Conservation (phyloP, 306 rosid genomes). For the Ammopiptanthus mongolicus region DNA sequence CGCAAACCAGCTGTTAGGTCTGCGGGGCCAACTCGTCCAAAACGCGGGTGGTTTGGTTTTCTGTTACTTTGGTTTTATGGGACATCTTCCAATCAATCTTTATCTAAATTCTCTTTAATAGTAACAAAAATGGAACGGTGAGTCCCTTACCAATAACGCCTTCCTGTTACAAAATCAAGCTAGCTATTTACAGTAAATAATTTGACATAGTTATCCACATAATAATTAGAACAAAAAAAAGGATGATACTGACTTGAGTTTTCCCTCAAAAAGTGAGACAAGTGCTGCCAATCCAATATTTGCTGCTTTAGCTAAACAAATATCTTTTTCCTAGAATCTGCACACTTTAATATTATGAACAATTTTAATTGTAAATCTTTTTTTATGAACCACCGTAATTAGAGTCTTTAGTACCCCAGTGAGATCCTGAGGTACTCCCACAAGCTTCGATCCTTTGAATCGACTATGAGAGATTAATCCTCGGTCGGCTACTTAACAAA, state of each 20-base stretch:
- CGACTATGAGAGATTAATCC: no score
- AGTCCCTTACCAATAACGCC: not conserved
- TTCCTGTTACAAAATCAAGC: not conserved
- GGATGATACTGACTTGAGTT: not conserved
- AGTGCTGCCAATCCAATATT: not conserved
- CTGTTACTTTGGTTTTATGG: not conserved
- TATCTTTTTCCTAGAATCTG: not conserved
- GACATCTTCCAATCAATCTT: not conserved
- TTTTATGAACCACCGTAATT: no score
- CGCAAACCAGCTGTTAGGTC: not conserved
- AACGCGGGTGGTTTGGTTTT: constrained; percentile 22
- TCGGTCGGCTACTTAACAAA: no score
- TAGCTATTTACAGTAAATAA: constrained; percentile 13
- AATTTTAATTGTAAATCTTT: no score
- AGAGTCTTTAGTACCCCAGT: no score
- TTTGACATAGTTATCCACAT: not conserved
- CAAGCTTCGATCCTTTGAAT: no score
- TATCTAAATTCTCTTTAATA: not conserved
- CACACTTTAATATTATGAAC: no score
- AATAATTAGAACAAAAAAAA: no score
- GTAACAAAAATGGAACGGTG: not conserved
- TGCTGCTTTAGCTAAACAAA: not conserved
- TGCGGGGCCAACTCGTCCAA: constrained; percentile 19
- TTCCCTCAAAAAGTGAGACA: not conserved
- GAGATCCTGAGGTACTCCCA: no score